Evolutionary conservation across 306 rosid species (phyloP).

Genomic region (Geum urbanum): DNA sequence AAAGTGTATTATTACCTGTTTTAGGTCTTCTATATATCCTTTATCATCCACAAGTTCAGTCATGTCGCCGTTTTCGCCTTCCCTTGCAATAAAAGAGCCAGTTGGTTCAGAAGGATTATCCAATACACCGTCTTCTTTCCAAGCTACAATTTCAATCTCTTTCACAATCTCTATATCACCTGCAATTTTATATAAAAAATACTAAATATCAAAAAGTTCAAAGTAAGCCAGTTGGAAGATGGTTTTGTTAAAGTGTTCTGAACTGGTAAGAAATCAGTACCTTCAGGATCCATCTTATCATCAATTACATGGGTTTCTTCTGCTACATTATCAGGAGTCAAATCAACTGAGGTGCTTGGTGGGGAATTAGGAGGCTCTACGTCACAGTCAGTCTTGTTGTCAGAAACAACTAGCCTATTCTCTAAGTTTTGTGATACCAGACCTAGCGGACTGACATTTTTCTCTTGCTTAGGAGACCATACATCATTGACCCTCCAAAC

Average conservation of each 20-base stretch:
- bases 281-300: conserved; percentile 52
- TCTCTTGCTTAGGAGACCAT: conserved; percentile 37
- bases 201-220: conserved; percentile 20
- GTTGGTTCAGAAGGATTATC: conserved; percentile 42
- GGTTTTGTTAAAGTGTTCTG: not conserved
- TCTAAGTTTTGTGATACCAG: conserved; percentile 34
- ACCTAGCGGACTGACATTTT: conserved; percentile 26
- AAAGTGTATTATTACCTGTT: conserved; percentile 42
- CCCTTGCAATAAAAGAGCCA: conserved; percentile 29
- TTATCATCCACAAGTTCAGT: conserved; percentile 34
- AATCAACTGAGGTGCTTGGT: conserved; percentile 27
- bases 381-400: conserved; percentile 33
- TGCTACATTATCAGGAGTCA: conserved; percentile 25
- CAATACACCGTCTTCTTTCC: conserved; percentile 33
- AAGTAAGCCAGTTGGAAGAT: not conserved
- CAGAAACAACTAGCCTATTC: conserved; percentile 31
- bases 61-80: conserved; percentile 36
- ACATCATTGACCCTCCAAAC: conserved; percentile 33
- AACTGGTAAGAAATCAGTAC: conserved; percentile 37
- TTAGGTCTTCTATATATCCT: conserved; percentile 32
- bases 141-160: conserved; percentile 20
- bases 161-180: conserved; percentile 40
- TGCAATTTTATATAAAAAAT: conserved; percentile 32
- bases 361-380: conserved; percentile 41
- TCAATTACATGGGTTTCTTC: conserved; percentile 27